phyloP scores from a whole-genome alignment of 495 filamentous ascomycete genomes.

The Talaromyces wortmannii region DNA sequence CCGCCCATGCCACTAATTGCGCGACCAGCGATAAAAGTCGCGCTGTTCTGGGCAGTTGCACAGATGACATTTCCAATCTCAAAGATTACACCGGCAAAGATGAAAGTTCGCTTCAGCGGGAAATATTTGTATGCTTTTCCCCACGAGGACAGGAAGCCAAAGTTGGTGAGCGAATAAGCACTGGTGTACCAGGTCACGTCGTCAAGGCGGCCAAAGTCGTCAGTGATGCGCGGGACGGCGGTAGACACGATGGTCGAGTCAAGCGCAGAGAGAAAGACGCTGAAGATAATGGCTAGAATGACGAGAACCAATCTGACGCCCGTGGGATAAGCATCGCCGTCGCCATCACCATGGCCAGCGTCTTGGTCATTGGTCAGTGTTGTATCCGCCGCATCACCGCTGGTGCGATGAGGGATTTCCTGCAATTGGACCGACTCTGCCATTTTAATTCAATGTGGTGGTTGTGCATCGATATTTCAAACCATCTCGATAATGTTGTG shows the following conservation, averaged over 20 bases:
- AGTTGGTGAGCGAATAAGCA: conserved; percentile 31
- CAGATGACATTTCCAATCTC: conserved; percentile 57
- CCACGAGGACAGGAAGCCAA: conserved; percentile 35
- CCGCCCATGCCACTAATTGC: conserved; percentile 65
- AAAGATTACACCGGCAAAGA: conserved; percentile 60
- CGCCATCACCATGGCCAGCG: neutral
- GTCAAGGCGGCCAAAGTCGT: conserved; percentile 32
- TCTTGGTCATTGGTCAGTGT: neutral
- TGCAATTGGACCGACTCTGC: neutral
- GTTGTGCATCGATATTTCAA: neutral
- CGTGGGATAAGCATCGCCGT: neutral
- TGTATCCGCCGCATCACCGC: neutral
- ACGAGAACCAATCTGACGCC: conserved; percentile 1
- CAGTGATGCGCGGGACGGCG: conserved; percentile 41
- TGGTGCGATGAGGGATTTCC: neutral
- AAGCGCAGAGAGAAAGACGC: conserved; percentile 42
- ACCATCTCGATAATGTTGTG: neutral
- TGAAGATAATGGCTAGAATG: conserved; percentile 1
- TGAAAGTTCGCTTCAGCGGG: conserved; percentile 65
- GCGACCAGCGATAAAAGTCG: conserved; percentile 61
- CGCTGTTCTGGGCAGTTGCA: conserved; percentile 49
- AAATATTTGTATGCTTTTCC: conserved; percentile 70
- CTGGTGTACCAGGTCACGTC: conserved; percentile 51
- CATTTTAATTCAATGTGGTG: neutral
- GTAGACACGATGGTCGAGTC: conserved; percentile 51